Base-by-base conservation (phyloP, 2,329 filamentous ascomycete species). In the Emericellopsis atlantica region DNA sequence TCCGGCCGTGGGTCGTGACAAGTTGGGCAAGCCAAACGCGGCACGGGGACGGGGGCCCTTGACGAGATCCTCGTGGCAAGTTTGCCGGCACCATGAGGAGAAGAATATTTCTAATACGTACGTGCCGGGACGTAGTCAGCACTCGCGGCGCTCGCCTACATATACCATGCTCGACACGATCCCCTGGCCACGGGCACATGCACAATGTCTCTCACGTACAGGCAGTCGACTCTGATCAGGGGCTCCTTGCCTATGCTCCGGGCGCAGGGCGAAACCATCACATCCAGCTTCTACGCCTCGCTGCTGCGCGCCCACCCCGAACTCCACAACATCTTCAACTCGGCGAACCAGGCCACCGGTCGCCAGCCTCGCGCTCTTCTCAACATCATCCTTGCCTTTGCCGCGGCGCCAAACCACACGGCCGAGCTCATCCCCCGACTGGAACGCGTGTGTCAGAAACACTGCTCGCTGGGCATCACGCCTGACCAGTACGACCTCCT, bases 401-500 rank as follows among this genome's bases (percentile, higher is more conserved):
- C 83, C 41, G 64, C 72, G 44, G 76, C 86, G 60, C 83, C 87
- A 56, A 75, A 81, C 56, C 64, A 74, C 59, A 72, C 70, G 43
- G 69, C 65, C 53, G 70, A 74, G 54, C 56, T 74, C 39, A 66
- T 67, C 31, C 67, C 68, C 36, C 69, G 66, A 46, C 63, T 74
- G 40, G 71, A 74, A 56, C 66, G 70, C 23, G 69, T 74, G 50
- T 82, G 79, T 56, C 75, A 86, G 56, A 87, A 86, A 59, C 83
- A 88, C 56, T 81, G 74, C 44, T 82, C 77, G 1, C 67, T 88
- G 2, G 76, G 75, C 50, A 77, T 88, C 53, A 66, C 65, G 42
- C 72, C 81, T 0, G 76, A 82, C 32, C 77, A 86, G 46, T 88
- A 87, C 57, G 66, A 70, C 29, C 72, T 85, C 35, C 81, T 88